Percentiles rank a stretch among this genome's conserved stretches.
Evolutionary conservation across 192 early-diverging fungal species (phyloP).

Genomic region (Umbelopsis ramanniana): DNA sequence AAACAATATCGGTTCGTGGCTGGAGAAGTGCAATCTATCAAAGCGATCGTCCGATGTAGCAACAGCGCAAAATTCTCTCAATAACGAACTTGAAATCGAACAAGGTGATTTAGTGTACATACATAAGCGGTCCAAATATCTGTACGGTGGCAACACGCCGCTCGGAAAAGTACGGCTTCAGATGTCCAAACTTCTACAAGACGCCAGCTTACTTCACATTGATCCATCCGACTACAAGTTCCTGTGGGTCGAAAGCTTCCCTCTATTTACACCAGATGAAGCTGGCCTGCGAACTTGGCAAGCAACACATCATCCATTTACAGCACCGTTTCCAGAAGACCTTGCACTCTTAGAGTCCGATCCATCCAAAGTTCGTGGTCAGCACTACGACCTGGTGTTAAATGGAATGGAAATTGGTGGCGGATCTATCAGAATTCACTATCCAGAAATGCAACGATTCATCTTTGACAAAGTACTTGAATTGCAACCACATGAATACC

Average conservation of each 20-base stretch:
- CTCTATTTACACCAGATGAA: slow-evolving; percentile 78
- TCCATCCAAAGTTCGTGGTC: slow-evolving; percentile 69
- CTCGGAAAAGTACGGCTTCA: slow-evolving; percentile 64
- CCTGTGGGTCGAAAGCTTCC: slow-evolving; percentile 89
- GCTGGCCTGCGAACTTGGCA: slow-evolving; percentile 47
- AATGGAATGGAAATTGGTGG: slow-evolving; percentile 93
- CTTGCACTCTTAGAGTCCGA: slow-evolving; percentile 61
- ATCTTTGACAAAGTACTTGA: slow-evolving; percentile 76
- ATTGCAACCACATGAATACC: slow-evolving; percentile 54
- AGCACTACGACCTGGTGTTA: slow-evolving; percentile 90
- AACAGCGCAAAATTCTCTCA: slow-evolving; percentile 20
- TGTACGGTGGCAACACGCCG: slow-evolving; percentile 57
- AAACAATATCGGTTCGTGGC: slow-evolving; percentile 48
- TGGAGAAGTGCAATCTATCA: slow-evolving; percentile 36
- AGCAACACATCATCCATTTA: slow-evolving; percentile 93
- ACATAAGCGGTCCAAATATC: slow-evolving; percentile 50
- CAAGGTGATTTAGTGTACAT: slow-evolving; percentile 62
- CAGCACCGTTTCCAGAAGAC: slow-evolving; percentile 76
- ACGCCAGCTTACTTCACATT: slow-evolving; percentile 55
- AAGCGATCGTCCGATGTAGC: slow-evolving; percentile 24
- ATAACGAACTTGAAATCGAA: slow-evolving; percentile 43
- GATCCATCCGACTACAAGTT: slow-evolving; percentile 62
- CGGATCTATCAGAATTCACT: slow-evolving; percentile 88
- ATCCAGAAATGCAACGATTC: slow-evolving; percentile 70
- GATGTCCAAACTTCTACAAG: slow-evolving; percentile 54